A percentile compares a stretch with the other conserved stretches of the same genome.
phyloP scores from a whole-genome alignment of 73 alveolate species.

The Urostyla sp. region DNA sequence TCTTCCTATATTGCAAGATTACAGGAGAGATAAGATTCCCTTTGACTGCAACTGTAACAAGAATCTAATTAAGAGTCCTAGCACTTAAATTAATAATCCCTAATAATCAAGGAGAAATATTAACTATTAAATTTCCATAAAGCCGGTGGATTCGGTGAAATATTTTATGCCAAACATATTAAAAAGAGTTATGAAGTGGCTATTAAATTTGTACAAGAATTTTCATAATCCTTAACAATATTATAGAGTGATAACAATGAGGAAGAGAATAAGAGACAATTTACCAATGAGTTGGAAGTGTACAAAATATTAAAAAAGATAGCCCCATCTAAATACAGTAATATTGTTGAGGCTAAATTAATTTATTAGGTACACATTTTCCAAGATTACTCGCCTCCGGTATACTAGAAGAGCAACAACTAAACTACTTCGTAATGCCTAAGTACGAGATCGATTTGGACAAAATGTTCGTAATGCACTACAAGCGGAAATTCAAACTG shows the following conservation, averaged over 20 bases:
- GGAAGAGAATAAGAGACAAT: conserved; percentile 41
- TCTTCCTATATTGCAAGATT: too few relatives aligned
- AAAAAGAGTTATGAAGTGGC: conserved; percentile 47
- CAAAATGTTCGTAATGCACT: background rate
- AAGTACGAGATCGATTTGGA: conserved; percentile 51
- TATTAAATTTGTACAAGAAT: conserved; percentile 49
- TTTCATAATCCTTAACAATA: too few relatives aligned
- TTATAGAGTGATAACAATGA: conserved; percentile 34
- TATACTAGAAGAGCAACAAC: conserved; percentile 8
- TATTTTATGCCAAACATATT: conserved; percentile 17
- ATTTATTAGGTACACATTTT: background rate
- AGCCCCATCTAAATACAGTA: conserved; percentile 7
- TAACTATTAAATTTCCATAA: conserved; percentile 4
- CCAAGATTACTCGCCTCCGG: conserved; percentile 42
- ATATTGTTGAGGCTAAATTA: background rate
- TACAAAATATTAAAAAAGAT: conserved; percentile 21
- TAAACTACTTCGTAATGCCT: conserved; percentile 49
- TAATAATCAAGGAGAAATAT: conserved; percentile 39
- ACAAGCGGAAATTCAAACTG: conserved; percentile 47
- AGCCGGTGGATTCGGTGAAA: conserved; percentile 53
- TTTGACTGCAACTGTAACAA: too few relatives aligned
- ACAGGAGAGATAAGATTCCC: too few relatives aligned
- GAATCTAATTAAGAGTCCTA: too few relatives aligned
- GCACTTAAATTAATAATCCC: too few relatives aligned
- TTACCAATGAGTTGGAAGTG: conserved; percentile 45